These are phyloP conservation scores for Talaromyces sp. DNA, from an alignment of 2,329 filamentous ascomycete species.

Conservation along the genomic window DNA sequence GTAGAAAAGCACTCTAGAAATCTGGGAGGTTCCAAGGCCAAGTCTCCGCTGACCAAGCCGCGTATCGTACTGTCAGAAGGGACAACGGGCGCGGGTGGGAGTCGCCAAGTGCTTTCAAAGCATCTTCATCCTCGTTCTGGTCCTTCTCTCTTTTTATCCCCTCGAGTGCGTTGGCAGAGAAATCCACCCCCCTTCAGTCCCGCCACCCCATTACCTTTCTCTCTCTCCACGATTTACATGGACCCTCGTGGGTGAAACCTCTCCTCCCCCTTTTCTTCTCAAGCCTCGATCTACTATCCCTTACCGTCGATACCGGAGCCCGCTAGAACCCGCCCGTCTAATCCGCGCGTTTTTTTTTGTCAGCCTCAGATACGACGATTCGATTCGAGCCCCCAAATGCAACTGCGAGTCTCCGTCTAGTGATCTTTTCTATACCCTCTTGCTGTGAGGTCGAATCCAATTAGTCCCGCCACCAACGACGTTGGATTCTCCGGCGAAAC, in stretches of 20 bases:
- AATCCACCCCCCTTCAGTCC: neutral
- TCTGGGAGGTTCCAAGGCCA: no score
- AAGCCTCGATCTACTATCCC: constrained; percentile 4
- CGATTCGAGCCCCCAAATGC: constrained; percentile 12
- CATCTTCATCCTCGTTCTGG: neutral
- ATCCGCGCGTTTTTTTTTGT: neutral
- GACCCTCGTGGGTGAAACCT: constrained; percentile 26
- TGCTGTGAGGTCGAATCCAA: constrained; percentile 1
- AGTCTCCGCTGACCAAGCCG: constrained; percentile 23
- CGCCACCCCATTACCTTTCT: neutral
- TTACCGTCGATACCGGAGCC: constrained; percentile 12
- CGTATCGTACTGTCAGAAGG: constrained; percentile 2
- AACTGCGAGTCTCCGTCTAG: constrained; percentile 2
- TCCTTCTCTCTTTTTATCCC: neutral
- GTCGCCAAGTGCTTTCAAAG: neutral
- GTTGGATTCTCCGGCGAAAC: constrained; percentile 25
- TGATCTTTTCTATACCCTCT: constrained; percentile 3
- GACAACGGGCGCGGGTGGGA: neutral
- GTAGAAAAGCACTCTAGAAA: no score
- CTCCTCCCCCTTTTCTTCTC: constrained; percentile 4
- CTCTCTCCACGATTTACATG: constrained; percentile 16
- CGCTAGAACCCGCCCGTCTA: constrained; percentile 12
- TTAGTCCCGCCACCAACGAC: constrained; percentile 12
- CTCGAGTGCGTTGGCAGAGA: neutral
- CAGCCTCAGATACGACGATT: neutral